Evolutionary conservation across 257 asterid species (phyloP).

Genomic region (Leptodermis oblonga): DNA sequence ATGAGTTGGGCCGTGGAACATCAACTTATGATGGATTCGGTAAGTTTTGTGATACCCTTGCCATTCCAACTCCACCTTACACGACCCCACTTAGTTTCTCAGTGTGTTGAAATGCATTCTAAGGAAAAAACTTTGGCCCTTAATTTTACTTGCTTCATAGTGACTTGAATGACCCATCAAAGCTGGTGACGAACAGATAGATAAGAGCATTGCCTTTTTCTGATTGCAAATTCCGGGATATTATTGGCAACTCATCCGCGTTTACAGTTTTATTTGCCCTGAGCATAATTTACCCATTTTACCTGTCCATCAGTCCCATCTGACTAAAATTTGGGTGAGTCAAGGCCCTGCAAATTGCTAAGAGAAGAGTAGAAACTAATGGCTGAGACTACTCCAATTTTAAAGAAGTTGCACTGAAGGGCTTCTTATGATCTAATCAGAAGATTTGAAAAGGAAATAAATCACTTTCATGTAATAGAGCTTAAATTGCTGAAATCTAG

Average conservation of each 20-base stretch:
- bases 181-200: not conserved
- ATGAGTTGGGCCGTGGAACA: slow-evolving; percentile 98
- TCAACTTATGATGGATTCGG: slow-evolving; percentile 99
- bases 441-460: not conserved
- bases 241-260: not conserved
- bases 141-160: not conserved
- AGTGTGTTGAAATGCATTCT: not conserved
- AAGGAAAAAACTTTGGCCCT: not conserved
- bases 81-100: not conserved
- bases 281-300: not conserved
- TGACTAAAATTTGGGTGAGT: not conserved
- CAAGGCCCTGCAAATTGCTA: not conserved
- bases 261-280: not conserved
- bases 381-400: not conserved
- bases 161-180: not conserved
- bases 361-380: not conserved
- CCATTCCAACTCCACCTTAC: not conserved
- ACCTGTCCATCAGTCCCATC: not conserved
- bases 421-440: not conserved
- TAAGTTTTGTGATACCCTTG: slow-evolving; percentile 30
- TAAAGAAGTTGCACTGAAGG: not conserved
- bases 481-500: not conserved
- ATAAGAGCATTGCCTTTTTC: not conserved
- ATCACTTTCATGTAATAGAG: not conserved
- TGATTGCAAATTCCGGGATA: not conserved